phyloP scores from a whole-genome alignment of 345 rosid species.

The Citrus maxima region DNA sequence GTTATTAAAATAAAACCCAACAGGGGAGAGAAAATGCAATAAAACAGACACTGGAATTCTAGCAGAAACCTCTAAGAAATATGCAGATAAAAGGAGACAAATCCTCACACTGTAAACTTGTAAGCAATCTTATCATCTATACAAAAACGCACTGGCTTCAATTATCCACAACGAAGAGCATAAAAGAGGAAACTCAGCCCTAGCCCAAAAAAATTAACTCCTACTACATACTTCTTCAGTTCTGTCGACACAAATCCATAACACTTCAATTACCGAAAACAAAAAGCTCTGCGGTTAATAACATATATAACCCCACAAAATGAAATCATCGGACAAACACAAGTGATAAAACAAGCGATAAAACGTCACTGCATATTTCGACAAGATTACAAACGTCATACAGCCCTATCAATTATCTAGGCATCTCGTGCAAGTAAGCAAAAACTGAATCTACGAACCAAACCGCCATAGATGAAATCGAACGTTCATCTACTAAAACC shows the following conservation, averaged over 20 bases:
- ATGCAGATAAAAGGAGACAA: neutral
- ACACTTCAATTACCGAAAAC: neutral
- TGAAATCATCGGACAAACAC: neutral
- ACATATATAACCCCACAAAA: neutral
- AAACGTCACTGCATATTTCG: neutral
- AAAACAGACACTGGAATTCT: neutral
- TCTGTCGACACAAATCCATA: neutral
- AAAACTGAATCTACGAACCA: neutral
- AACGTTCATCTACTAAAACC: neutral
- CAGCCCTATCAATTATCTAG: neutral
- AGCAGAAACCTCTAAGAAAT: neutral
- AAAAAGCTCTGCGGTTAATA: neutral
- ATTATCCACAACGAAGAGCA: neutral
- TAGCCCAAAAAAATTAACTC: neutral
- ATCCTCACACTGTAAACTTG: neutral
- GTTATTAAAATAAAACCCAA: neutral
- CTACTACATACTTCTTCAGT: neutral
- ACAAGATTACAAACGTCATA: neutral
- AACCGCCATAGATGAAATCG: neutral
- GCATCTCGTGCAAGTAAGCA: neutral
- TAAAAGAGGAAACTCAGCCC: neutral
- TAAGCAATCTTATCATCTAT: neutral
- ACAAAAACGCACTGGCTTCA: neutral
- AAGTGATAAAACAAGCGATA: neutral
- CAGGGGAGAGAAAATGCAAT: neutral